Evolutionary conservation across 352 stramenopile species (phyloP).

Genomic region (Pythium chondricola): DNA sequence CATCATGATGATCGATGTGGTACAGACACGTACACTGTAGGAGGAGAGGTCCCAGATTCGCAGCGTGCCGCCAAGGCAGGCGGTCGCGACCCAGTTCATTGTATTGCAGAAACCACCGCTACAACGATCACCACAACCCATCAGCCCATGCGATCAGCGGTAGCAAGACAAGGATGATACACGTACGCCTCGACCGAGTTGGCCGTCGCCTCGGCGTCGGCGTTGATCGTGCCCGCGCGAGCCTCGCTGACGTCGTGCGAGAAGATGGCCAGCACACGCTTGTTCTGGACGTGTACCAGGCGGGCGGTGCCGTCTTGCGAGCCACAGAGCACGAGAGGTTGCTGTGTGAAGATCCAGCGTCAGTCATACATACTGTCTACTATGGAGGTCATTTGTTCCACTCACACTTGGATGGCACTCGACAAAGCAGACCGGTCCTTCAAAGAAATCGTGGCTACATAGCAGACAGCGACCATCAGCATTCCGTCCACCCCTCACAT

Average conservation of each 20-base stretch:
- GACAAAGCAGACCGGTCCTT: slow-evolving; percentile 89
- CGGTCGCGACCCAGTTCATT: slow-evolving; percentile 94
- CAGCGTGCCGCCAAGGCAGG: slow-evolving; percentile 90
- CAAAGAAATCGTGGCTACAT: slow-evolving; percentile 72
- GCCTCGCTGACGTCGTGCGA: slow-evolving; percentile 60
- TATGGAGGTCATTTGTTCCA: slow-evolving; percentile 2
- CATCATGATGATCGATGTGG: too few species aligned
- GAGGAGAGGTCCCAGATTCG: slow-evolving; percentile 95
- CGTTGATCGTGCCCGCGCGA: slow-evolving; percentile 41
- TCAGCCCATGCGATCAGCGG: too few species aligned
- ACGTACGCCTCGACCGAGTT: slow-evolving; percentile 86
- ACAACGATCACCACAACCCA: background rate
- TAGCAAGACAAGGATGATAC: background rate
- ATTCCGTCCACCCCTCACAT: background rate
- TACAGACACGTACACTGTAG: slow-evolving; percentile 72
- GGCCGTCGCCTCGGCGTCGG: slow-evolving; percentile 40
- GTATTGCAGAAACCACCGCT: slow-evolving; percentile 92
- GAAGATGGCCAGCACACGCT: slow-evolving; percentile 90
- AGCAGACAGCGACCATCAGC: too few species aligned
- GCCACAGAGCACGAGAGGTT: slow-evolving; percentile 90
- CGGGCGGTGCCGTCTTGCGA: slow-evolving; percentile 92
- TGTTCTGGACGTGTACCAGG: slow-evolving; percentile 91
- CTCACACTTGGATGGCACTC: slow-evolving; percentile 78
- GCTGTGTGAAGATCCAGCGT: slow-evolving; percentile 22
- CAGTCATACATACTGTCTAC: background rate